phyloP scores from a whole-genome alignment of 805 yeast genomes.

The Pichia manshurica region DNA sequence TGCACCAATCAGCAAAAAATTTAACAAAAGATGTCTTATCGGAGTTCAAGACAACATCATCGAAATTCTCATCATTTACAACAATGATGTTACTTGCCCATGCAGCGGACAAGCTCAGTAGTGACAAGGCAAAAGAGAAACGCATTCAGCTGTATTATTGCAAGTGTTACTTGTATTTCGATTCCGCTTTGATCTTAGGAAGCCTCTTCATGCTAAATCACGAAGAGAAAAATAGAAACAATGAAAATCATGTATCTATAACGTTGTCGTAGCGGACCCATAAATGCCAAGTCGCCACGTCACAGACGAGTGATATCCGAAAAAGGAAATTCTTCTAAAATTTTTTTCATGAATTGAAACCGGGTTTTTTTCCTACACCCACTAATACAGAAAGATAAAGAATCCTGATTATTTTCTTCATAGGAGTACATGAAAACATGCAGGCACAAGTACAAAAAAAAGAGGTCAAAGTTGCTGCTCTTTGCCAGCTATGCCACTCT shows the following conservation, averaged over 20 bases:
- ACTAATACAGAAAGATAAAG: too few species aligned
- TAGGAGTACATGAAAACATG: too few species aligned
- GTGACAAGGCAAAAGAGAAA: not conserved
- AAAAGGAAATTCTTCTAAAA: too few species aligned
- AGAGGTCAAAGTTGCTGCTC: slow-evolving; percentile 34
- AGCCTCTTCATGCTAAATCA: too few species aligned
- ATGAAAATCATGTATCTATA: too few species aligned
- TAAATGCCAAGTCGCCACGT: not conserved
- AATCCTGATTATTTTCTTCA: too few species aligned
- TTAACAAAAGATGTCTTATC: slow-evolving; percentile 73
- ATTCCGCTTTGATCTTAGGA: too few species aligned
- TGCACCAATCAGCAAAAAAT: slow-evolving; percentile 70
- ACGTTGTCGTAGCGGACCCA: not conserved
- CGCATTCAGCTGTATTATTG: not conserved
- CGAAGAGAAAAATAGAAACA: too few species aligned
- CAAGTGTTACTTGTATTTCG: too few species aligned
- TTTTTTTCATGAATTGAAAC: too few species aligned
- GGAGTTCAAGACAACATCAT: slow-evolving; percentile 49
- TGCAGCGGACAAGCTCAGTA: not conserved
- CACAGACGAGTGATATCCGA: too few species aligned
- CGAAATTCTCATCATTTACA: slow-evolving; percentile 46
- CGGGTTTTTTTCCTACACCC: too few species aligned
- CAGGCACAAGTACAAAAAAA: slow-evolving; percentile 15
- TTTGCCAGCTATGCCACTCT: slow-evolving; percentile 79
- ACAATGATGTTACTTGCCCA: slow-evolving; percentile 30